Percentiles rank a stretch among this genome's conserved stretches.
phyloP scores from a whole-genome alignment of 2,329 filamentous ascomycete genomes.

The Paecilomyces formosus region DNA sequence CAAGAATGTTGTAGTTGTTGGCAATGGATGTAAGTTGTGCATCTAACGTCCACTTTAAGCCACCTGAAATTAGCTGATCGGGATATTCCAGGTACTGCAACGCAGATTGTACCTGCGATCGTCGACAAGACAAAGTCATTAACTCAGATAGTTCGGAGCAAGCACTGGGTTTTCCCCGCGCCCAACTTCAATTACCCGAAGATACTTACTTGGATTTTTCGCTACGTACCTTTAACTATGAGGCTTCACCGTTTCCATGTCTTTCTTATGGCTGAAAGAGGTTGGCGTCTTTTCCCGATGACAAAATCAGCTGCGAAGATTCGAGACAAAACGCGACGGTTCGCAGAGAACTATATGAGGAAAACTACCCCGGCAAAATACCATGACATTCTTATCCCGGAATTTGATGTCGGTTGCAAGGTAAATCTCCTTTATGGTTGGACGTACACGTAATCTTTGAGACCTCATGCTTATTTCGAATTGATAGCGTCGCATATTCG shows the following conservation, averaged over 20 bases:
- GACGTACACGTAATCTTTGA: no score
- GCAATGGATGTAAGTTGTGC: slow-evolving; percentile 49
- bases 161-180: slow-evolving; percentile 48
- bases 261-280: slow-evolving; percentile 24
- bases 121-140: slow-evolving; percentile 44
- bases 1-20: slow-evolving; percentile 52
- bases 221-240: slow-evolving; percentile 40
- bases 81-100: slow-evolving; percentile 12
- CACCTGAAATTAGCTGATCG: no score
- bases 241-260: slow-evolving; percentile 28
- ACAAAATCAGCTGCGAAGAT: slow-evolving; percentile 37
- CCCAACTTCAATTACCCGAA: slow-evolving; percentile 39
- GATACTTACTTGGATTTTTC: slow-evolving; percentile 39
- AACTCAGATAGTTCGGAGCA: slow-evolving; percentile 50
- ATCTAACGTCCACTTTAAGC: not conserved
- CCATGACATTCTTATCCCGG: slow-evolving; percentile 53
- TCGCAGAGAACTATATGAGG: slow-evolving; percentile 41
- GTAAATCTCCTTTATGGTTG: no score
- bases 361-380: slow-evolving; percentile 50
- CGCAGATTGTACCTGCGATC: slow-evolving; percentile 18
- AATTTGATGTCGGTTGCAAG: slow-evolving; percentile 58
- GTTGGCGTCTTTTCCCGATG: slow-evolving; percentile 25
- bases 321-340: slow-evolving; percentile 30
- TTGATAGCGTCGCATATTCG: slow-evolving; percentile 46
- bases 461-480: no score